A percentile compares a stretch with the other conserved stretches of the same genome.
phyloP scores from a whole-genome alignment of 306 rosid species.

The Ceratonia siliqua region DNA sequence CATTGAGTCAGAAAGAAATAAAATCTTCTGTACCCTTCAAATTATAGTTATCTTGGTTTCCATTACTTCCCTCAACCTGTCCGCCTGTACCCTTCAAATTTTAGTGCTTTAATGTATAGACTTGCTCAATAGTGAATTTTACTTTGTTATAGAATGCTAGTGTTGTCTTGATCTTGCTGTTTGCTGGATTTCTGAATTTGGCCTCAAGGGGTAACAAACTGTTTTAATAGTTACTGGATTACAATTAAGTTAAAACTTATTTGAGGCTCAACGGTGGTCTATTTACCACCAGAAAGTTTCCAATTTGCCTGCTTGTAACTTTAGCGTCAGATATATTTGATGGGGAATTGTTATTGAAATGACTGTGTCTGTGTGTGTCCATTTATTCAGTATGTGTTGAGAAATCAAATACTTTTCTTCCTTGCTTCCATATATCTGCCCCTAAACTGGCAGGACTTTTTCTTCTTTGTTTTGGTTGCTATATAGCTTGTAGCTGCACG shows the following conservation, averaged over 20 bases:
- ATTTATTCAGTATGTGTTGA: not conserved
- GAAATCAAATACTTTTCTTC: constrained; percentile 27
- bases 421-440: constrained; percentile 13
- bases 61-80: not conserved
- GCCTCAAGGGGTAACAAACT: not conserved
- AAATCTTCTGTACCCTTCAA: constrained; percentile 18
- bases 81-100: not conserved
- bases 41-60: not conserved
- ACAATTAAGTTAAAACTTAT: not conserved
- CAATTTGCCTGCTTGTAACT: not conserved
- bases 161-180: constrained; percentile 17
- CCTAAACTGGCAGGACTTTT: constrained; percentile 24
- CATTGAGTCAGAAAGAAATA: constrained; percentile 26
- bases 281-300: constrained; percentile 16
- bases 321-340: constrained; percentile 5
- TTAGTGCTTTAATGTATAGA: constrained; percentile 12
- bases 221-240: not conserved
- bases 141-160: constrained; percentile 10
- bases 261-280: not conserved
- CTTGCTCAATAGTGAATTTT: constrained; percentile 3
- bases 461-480: constrained; percentile 27
- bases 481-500: constrained; percentile 57
- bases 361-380: not conserved
- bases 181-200: constrained; percentile 17
- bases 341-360: not conserved